These are phyloP conservation scores for Aspergillus fijiensis DNA, from an alignment of 2,329 filamentous ascomycete species.

Conservation along the genomic window DNA sequence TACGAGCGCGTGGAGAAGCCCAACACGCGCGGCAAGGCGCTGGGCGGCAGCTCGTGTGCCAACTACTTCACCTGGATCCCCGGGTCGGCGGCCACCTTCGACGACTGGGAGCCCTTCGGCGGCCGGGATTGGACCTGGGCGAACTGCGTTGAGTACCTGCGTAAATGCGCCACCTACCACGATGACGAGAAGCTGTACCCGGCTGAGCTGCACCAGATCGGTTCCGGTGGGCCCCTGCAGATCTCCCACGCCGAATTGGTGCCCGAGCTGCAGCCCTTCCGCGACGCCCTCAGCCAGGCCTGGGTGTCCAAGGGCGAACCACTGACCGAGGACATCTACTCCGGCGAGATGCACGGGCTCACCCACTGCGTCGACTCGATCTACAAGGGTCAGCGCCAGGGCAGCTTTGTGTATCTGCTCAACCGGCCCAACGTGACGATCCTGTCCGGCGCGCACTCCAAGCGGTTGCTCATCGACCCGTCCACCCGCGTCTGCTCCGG, in stretches of 20 bases:
- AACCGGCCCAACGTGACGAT: slow-evolving; percentile 58
- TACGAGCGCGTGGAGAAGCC: slow-evolving; percentile 64
- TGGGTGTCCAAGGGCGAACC: slow-evolving; percentile 55
- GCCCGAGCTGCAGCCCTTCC: slow-evolving; percentile 53
- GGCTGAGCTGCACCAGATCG: slow-evolving; percentile 53
- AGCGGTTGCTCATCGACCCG: slow-evolving; percentile 55
- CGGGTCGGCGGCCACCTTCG: slow-evolving; percentile 58
- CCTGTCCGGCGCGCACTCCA: slow-evolving; percentile 50
- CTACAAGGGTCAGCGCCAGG: slow-evolving; percentile 57
- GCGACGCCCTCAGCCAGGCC: slow-evolving; percentile 46
- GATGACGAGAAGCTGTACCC: slow-evolving; percentile 53
- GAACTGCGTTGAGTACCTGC: slow-evolving; percentile 51
- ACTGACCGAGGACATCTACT: slow-evolving; percentile 56
- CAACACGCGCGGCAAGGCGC: slow-evolving; percentile 60
- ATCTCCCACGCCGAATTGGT: slow-evolving; percentile 57
- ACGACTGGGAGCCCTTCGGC: slow-evolving; percentile 49
- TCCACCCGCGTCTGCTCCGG: slow-evolving; percentile 44
- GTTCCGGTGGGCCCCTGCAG: slow-evolving; percentile 52
- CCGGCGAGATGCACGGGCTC: slow-evolving; percentile 56
- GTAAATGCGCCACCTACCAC: slow-evolving; percentile 59
- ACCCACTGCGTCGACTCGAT: slow-evolving; percentile 56
- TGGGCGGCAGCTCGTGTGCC: slow-evolving; percentile 58
- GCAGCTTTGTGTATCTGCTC: slow-evolving; percentile 52
- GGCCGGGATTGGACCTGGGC: slow-evolving; percentile 59
- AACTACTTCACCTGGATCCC: slow-evolving; percentile 67